Evolutionary conservation across 2,329 filamentous ascomycete genomes (phyloP).

Genomic region (Sporothrix mexicana): DNA sequence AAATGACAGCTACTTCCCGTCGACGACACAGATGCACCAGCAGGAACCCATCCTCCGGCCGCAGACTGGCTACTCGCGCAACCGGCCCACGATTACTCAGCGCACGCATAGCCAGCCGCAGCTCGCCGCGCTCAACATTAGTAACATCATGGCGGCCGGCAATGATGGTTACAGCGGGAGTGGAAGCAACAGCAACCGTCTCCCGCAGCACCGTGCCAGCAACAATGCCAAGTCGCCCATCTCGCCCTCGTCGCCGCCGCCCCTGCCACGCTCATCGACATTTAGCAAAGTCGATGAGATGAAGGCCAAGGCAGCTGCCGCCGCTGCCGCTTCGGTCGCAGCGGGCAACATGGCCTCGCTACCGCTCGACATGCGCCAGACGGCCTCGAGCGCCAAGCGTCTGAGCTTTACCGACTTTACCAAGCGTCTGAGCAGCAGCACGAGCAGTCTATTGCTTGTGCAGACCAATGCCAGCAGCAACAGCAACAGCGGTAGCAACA

Average conservation of each 20-base stretch:
- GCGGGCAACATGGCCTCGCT: not conserved
- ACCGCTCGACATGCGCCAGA: constrained; percentile 54
- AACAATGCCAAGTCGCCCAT: constrained; percentile 45
- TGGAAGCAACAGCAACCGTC: constrained; percentile 32
- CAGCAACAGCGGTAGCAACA: constrained; percentile 50
- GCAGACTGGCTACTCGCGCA: constrained; percentile 60
- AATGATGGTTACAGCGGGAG: not conserved
- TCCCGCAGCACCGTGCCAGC: constrained; percentile 35
- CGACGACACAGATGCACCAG: constrained; percentile 24
- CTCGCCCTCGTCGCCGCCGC: constrained; percentile 36
- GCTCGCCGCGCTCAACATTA: constrained; percentile 51
- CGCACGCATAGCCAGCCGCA: constrained; percentile 58
- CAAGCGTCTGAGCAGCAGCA: constrained; percentile 65
- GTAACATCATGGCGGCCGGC: constrained; percentile 35
- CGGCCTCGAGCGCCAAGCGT: constrained; percentile 61
- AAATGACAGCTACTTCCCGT: constrained; percentile 43
- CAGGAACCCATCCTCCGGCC: constrained; percentile 46
- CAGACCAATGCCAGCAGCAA: constrained; percentile 59
- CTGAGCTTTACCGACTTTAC: constrained; percentile 67
- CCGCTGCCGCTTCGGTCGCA: constrained; percentile 21
- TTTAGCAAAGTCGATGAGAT: constrained; percentile 26
- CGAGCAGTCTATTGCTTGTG: constrained; percentile 64
- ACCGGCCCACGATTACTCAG: constrained; percentile 51
- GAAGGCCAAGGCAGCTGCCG: constrained; percentile 17
- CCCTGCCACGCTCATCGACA: constrained; percentile 35